Evolutionary conservation across 2,329 filamentous ascomycete genomes (phyloP), one percentile per base, ranked within the genome.

Genomic region (Calonectria hawksworthii): DNA sequence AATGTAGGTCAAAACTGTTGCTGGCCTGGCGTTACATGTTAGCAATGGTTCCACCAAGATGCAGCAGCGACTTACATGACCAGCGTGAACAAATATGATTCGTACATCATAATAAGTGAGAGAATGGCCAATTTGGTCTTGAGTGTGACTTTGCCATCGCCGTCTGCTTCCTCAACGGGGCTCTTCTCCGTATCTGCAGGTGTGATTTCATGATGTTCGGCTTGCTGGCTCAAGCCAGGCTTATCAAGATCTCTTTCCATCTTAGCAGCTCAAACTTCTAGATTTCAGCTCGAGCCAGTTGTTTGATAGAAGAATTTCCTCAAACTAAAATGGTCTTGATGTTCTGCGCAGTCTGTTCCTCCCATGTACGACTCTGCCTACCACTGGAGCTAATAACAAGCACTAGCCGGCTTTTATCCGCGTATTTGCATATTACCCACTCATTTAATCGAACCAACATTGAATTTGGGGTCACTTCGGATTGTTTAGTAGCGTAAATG

Each of bases 1-100:
- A 71, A 84, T 84, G 65, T 82, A 81, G 23, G 81, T 78, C 23
- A 84, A 76, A 16, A 83, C 75, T 2, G 83, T 79, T 11, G 82
- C 80, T n/a, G 83, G 83, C 75, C 76, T 78, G 18, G 13, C 10
- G 30, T 47, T 23, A 14, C 41, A 41, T 38, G 38, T 23, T 34
- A 64, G 44, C 13, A 44, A 52, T 38, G 30, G 44, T 18, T n/a
- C 16, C 16, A 41, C 47, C 16, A 2, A 14, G 21, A 8, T n/a
- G 3, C 4, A 14, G 21, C 1, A 16, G 7, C 54, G 26, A 73
- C 76, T 75, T 67, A 78, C 77, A 77, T 78, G 34, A 78, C 61
- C 13, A 78, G 38, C 1, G 77, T 78, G 30, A 78, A 78, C 3
- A 78, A n/a, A 50, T 77, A 78, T 36, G 75, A 70, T 38, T 78